phyloP scores from a whole-genome alignment of 169 alveolate species.

The Plasmodium gonderi region DNA sequence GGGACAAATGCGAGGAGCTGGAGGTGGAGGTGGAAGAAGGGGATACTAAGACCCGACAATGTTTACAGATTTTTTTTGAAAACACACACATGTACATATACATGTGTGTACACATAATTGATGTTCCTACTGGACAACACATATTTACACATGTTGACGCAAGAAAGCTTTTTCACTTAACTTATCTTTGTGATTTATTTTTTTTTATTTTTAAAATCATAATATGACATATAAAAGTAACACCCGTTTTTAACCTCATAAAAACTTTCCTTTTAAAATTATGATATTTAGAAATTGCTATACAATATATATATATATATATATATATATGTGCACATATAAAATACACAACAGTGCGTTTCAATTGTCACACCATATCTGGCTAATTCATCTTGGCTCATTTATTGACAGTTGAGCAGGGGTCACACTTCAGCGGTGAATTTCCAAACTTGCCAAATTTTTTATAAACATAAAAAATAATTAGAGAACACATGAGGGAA shows the following conservation, averaged over 20 bases:
- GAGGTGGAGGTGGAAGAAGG: too few species aligned
- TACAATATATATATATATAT: too few species aligned
- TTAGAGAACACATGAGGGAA: too few species aligned
- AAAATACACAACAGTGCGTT: too few species aligned
- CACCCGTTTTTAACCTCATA: background rate
- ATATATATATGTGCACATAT: too few species aligned
- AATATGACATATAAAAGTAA: background rate
- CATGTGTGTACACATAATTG: too few species aligned
- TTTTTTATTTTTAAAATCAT: background rate
- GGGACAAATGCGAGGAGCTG: constrained; percentile 12
- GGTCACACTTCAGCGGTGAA: too few species aligned
- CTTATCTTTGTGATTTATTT: constrained; percentile 10
- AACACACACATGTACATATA: background rate
- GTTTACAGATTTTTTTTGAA: background rate
- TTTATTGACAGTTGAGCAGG: too few species aligned
- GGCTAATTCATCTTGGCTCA: too few species aligned
- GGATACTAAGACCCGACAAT: background rate
- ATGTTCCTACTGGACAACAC: background rate
- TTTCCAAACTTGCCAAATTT: too few species aligned
- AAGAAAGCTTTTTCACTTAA: background rate
- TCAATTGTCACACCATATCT: too few species aligned
- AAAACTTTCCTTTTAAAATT: background rate
- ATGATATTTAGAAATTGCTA: background rate
- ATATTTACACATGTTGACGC: background rate
- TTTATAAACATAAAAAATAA: too few species aligned